Conservation (phyloP, 139 green algal species). For the Cymbomonas tetramitiformis region DNA sequence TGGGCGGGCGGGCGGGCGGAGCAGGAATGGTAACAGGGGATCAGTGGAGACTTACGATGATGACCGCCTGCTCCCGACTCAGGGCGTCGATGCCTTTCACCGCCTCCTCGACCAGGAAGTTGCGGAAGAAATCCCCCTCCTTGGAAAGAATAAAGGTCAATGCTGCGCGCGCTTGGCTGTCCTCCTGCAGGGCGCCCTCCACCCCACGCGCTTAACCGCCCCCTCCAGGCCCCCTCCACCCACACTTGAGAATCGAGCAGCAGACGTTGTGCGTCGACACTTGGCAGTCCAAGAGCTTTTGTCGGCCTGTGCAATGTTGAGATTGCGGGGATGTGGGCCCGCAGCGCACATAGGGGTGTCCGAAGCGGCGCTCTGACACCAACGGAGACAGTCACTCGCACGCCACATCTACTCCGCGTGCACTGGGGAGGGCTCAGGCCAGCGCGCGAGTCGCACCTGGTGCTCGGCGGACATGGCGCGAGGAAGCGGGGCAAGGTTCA, state of each 20-base stretch:
- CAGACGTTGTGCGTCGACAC: no score
- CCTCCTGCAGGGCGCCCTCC: slow-evolving; percentile 23
- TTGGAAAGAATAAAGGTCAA: slow-evolving; percentile 55
- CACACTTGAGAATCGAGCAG: no score
- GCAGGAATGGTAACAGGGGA: no score
- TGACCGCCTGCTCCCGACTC: slow-evolving; percentile 51
- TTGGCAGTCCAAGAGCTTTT: no score
- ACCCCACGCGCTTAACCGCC: slow-evolving; percentile 29
- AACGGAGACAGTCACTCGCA: no score
- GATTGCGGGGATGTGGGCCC: no score
- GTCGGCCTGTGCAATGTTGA: no score
- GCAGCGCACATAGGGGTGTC: no score
- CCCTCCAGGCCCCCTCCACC: neutral
- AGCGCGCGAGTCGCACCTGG: neutral
- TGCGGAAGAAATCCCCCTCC: slow-evolving; percentile 76
- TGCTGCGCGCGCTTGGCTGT: slow-evolving; percentile 23
- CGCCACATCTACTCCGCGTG: no score
- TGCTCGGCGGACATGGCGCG: neutral
- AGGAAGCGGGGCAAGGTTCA: neutral
- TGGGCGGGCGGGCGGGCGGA: no score
- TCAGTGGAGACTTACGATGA: neutral
- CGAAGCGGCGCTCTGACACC: no score
- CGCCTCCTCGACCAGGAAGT: slow-evolving; percentile 87
- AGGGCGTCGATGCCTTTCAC: slow-evolving; percentile 86
- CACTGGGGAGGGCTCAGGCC: neutral